A percentile compares a stretch with the other conserved stretches of the same genome.
phyloP scores from a whole-genome alignment of 257 asterid species.

The Lantana camara region DNA sequence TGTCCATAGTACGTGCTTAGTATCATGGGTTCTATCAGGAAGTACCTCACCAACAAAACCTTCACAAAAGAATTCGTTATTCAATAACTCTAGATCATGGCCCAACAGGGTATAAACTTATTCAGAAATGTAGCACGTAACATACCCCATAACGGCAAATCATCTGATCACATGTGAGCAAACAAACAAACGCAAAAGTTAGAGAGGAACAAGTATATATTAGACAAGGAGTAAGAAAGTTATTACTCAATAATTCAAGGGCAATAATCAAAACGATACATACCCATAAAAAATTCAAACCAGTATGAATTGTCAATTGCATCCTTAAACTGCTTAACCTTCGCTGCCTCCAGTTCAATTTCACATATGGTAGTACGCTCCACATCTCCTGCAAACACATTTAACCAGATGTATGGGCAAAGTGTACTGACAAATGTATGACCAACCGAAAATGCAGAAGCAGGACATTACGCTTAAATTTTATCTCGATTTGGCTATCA shows the following conservation, averaged over 20 bases:
- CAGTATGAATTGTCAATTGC: conserved; percentile 69
- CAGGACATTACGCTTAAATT: conserved; percentile 56
- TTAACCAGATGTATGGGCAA: neutral
- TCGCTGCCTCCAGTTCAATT: conserved; percentile 58
- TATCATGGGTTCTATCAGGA: conserved; percentile 56
- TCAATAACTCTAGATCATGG: conserved; percentile 17
- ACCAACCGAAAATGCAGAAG: conserved; percentile 16
- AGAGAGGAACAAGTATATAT: conserved; percentile 24
- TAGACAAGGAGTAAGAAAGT: neutral
- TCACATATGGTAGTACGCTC: conserved; percentile 53
- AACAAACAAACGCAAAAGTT: conserved; percentile 27
- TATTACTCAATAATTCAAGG: neutral
- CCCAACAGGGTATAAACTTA: conserved; percentile 12
- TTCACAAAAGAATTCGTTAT: conserved; percentile 25
- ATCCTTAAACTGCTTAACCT: conserved; percentile 66
- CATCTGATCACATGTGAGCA: conserved; percentile 52
- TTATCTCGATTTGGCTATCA: conserved; percentile 74
- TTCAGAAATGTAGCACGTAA: neutral
- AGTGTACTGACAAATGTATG: conserved; percentile 6
- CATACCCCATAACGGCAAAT: conserved; percentile 87
- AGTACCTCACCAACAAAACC: conserved; percentile 76
- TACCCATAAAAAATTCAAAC: conserved; percentile 81
- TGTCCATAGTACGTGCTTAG: conserved; percentile 58
- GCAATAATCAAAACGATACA: conserved; percentile 18
- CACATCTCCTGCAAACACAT: conserved; percentile 52